Percentiles rank a stretch among this genome's conserved stretches.
These are phyloP conservation scores for Astrephomene gubernaculifera DNA, from an alignment of 139 green algal species.

Conservation along the genomic window DNA sequence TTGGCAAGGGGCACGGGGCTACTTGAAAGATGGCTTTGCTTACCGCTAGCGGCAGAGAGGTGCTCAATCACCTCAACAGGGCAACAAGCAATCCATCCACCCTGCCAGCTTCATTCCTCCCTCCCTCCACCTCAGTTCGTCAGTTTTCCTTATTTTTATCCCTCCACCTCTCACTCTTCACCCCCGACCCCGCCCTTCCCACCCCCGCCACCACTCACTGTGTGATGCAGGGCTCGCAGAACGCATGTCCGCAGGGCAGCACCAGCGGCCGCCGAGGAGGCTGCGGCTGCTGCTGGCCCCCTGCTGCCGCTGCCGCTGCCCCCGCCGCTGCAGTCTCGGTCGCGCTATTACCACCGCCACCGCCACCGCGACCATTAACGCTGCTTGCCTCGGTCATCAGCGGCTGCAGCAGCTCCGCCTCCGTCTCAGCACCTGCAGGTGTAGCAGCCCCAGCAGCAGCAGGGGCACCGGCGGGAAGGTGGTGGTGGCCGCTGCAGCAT, in stretches of 20 bases:
- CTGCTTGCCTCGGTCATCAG: background rate
- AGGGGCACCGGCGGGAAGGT: background rate
- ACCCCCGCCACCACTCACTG: slow-evolving; percentile 43
- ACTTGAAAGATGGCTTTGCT: background rate
- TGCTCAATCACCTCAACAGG: background rate
- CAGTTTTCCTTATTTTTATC: no score
- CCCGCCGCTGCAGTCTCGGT: background rate
- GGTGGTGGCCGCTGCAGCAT: background rate
- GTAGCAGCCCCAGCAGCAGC: background rate
- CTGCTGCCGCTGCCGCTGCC: background rate
- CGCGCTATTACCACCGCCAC: background rate
- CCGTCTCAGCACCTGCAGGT: background rate
- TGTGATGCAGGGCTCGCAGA: slow-evolving; percentile 77
- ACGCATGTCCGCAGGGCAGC: slow-evolving; percentile 73
- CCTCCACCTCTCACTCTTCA: background rate
- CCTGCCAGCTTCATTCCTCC: background rate
- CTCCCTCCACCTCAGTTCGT: background rate
- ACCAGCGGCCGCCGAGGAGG: slow-evolving; percentile 41
- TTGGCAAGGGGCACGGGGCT: no score
- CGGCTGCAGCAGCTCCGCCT: slow-evolving; percentile 7
- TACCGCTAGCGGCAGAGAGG: no score
- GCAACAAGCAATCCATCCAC: background rate
- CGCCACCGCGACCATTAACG: background rate
- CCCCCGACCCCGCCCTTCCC: background rate
- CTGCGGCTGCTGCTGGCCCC: background rate